Conservation (phyloP, 2,329 filamentous ascomycete genomes). For the Exophiala phaeomuriformis region DNA sequence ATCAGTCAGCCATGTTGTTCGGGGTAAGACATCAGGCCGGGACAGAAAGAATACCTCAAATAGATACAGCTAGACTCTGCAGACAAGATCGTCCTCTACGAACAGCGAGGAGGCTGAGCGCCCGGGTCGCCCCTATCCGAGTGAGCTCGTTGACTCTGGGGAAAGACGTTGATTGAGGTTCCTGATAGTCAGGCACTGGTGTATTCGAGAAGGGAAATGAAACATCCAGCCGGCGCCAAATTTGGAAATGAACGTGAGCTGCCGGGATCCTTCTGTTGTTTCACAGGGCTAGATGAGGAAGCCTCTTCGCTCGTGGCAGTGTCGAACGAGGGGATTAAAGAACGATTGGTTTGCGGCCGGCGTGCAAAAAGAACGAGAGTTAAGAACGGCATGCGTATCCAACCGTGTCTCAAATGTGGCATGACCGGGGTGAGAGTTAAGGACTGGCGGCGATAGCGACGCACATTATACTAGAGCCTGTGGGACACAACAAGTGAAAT, state of each 20-base stretch:
- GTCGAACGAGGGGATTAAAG: conserved; percentile 4
- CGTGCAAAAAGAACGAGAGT: conserved; percentile 4
- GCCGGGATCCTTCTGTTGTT: conserved; percentile 14
- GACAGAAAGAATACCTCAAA: conserved; percentile 19
- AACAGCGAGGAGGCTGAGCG: conserved; percentile 18
- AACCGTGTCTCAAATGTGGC: conserved; percentile 19
- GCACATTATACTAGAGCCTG: conserved; percentile 17
- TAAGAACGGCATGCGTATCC: conserved; percentile 13
- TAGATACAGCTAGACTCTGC: conserved; percentile 16
- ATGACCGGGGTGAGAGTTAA: conserved; percentile 11
- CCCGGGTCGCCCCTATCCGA: conserved; percentile 17
- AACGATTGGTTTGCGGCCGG: conserved; percentile 11
- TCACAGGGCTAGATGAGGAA: conserved; percentile 19
- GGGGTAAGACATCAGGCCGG: conserved; percentile 4
- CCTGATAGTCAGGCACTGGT: conserved; percentile 3
- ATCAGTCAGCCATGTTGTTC: conserved; percentile 27
- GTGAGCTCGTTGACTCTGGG: conserved; percentile 11
- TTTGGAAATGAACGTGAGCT: conserved; percentile 20
- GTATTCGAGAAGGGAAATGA: conserved; percentile 18
- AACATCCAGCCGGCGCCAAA: conserved; percentile 21
- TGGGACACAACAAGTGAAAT: conserved; percentile 21
- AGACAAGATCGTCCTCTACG: conserved; percentile 6
- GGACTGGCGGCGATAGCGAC: conserved; percentile 19
- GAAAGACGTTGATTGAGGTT: conserved; percentile 5
- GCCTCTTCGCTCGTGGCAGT: conserved; percentile 9